Evolutionary conservation across 768 basidiomycete genomes (phyloP).

Genomic region (Lanmaoa pseudosensibilis): DNA sequence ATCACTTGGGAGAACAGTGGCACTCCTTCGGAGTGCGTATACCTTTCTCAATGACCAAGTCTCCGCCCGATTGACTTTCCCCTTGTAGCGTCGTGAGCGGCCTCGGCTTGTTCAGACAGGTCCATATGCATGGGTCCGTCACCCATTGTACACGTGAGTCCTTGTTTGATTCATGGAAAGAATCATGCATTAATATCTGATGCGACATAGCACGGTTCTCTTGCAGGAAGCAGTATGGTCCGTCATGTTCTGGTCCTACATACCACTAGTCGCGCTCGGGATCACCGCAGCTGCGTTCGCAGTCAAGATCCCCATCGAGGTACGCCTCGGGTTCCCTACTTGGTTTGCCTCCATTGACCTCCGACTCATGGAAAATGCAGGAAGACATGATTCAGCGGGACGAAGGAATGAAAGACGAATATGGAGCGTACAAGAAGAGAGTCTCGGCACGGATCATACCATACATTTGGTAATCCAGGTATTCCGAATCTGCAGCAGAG

Average conservation of each 20-base stretch:
- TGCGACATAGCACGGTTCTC: conserved; percentile 5
- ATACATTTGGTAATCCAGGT: conserved; percentile 14
- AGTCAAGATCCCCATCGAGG: conserved; percentile 31
- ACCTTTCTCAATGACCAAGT: background rate
- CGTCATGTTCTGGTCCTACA: conserved; percentile 28
- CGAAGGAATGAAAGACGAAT: conserved; percentile 13
- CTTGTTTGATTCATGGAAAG: background rate
- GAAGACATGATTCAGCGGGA: conserved; percentile 26
- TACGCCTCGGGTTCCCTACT: background rate
- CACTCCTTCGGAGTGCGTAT: conserved; percentile 23
- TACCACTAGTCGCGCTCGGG: conserved; percentile 18
- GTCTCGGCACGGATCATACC: conserved; percentile 27
- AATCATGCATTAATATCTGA: background rate
- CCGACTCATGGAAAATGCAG: conserved; percentile 4
- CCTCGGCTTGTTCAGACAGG: conserved; percentile 28
- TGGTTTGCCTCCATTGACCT: background rate
- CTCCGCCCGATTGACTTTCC: background rate
- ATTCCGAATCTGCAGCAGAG: background rate
- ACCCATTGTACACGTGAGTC: conserved; percentile 29
- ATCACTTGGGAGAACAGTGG: conserved; percentile 24
- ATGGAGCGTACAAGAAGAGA: conserved; percentile 22
- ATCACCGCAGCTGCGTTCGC: conserved; percentile 13
- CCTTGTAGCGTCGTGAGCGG: conserved; percentile 24
- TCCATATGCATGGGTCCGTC: conserved; percentile 33
- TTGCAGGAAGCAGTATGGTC: conserved; percentile 12